Percentiles rank a stretch among this genome's conserved stretches.
Evolutionary conservation across 164 flowering plant species (phyloP).

Genomic region (Nymphaea colorata): DNA sequence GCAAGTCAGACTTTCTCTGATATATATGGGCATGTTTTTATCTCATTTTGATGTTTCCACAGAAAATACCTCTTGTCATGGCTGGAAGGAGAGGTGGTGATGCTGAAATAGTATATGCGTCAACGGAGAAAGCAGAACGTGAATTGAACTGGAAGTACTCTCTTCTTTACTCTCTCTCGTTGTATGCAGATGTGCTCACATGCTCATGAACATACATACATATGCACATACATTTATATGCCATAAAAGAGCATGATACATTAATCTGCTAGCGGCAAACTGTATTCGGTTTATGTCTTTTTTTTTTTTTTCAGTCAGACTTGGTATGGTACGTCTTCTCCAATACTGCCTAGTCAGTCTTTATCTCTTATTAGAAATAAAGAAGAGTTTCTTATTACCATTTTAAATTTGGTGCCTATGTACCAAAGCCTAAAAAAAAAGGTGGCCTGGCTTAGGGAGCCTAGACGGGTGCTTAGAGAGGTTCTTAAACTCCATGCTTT

Average conservation of each 20-base stretch:
- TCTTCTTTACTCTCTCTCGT: neutral
- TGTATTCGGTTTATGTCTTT: neutral
- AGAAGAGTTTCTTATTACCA: too few relatives aligned
- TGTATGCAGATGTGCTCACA: slow-evolving; percentile 1
- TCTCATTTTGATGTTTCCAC: neutral
- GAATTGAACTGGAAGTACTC: slow-evolving; percentile 88
- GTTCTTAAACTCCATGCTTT: too few relatives aligned
- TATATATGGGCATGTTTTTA: too few relatives aligned
- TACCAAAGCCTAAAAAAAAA: too few relatives aligned
- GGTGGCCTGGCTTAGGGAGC: too few relatives aligned
- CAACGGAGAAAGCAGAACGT: slow-evolving; percentile 69
- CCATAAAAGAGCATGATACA: neutral
- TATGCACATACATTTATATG: neutral
- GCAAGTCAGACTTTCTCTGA: neutral
- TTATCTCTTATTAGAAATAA: too few relatives aligned
- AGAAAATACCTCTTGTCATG: slow-evolving; percentile 82
- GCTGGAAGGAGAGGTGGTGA: slow-evolving; percentile 88
- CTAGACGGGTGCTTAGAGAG: too few relatives aligned
- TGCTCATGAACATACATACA: slow-evolving; percentile 4
- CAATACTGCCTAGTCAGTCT: too few relatives aligned
- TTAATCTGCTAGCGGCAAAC: neutral
- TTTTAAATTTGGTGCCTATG: too few relatives aligned
- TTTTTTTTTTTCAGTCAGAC: too few relatives aligned
- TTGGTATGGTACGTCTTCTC: too few relatives aligned
- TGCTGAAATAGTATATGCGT: slow-evolving; percentile 80